These are phyloP conservation scores for Allium sativum DNA, from an alignment of 106 monocot species.

Conservation along the genomic window DNA sequence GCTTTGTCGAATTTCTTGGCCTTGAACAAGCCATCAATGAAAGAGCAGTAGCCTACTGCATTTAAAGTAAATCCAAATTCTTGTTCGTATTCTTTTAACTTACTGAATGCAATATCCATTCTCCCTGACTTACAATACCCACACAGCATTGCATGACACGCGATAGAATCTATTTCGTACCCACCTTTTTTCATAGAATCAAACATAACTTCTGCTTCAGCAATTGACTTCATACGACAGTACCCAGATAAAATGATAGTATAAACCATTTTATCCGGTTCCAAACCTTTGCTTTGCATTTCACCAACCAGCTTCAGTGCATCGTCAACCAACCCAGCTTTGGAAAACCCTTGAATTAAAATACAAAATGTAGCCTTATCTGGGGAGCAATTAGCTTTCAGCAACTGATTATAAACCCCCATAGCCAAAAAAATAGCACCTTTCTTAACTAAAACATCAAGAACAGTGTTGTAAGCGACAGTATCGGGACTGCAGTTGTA, in stretches of 20 bases:
- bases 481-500: constrained; percentile 43
- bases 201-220: constrained; percentile 36
- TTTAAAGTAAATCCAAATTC: constrained; percentile 33
- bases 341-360: constrained; percentile 54
- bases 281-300: constrained; percentile 52
- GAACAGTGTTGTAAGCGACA: constrained; percentile 55
- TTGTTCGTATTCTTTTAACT: constrained; percentile 20
- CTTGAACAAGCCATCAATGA: constrained; percentile 67
- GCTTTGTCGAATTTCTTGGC: constrained; percentile 50
- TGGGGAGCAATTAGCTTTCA: constrained; percentile 45
- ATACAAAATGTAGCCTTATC: constrained; percentile 48
- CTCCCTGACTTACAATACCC: constrained; percentile 50
- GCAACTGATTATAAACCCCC: constrained; percentile 54
- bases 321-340: constrained; percentile 33
- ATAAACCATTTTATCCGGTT: constrained; percentile 33
- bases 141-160: constrained; percentile 34
- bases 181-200: constrained; percentile 36
- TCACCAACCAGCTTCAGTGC: constrained; percentile 63
- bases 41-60: constrained; percentile 45
- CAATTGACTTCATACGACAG: constrained; percentile 30
- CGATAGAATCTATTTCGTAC: constrained; percentile 18
- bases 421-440: constrained; percentile 47
- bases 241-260: constrained; percentile 40
- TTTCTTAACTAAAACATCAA: constrained; percentile 35
- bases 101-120: constrained; percentile 42